These are phyloP conservation scores for Chaetomium olivaceum DNA, from an alignment of 2,329 filamentous ascomycete genomes.

Conservation along the genomic window DNA sequence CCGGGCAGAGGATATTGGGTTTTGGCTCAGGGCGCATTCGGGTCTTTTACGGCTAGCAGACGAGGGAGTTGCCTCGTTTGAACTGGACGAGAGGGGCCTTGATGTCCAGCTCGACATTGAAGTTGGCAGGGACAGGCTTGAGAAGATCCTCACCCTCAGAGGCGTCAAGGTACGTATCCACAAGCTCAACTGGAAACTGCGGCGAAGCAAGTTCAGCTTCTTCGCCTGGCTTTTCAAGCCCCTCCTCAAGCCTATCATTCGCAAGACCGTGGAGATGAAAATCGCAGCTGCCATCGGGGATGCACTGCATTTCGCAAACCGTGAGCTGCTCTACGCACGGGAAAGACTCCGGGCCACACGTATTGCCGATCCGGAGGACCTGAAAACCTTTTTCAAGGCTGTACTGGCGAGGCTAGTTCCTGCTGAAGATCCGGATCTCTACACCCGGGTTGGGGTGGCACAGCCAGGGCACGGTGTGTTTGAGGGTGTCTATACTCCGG, in stretches of 20 bases:
- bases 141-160: slow-evolving; percentile 77
- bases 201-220: slow-evolving; percentile 73
- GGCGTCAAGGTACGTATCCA: slow-evolving; percentile 80
- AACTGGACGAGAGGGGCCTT: slow-evolving; percentile 81
- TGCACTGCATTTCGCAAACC: slow-evolving; percentile 71
- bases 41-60: slow-evolving; percentile 75
- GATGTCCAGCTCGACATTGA: slow-evolving; percentile 85
- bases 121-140: slow-evolving; percentile 73
- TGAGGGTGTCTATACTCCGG: slow-evolving; percentile 81
- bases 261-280: slow-evolving; percentile 76
- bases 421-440: slow-evolving; percentile 72
- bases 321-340: slow-evolving; percentile 82
- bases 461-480: slow-evolving; percentile 63
- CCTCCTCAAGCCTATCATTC: slow-evolving; percentile 75
- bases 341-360: slow-evolving; percentile 84
- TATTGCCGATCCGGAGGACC: slow-evolving; percentile 76
- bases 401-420: slow-evolving; percentile 75
- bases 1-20: slow-evolving; percentile 83
- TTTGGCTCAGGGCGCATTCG: slow-evolving; percentile 79
- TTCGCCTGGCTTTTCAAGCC: slow-evolving; percentile 84
- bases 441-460: slow-evolving; percentile 70
- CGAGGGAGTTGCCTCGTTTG: slow-evolving; percentile 81
- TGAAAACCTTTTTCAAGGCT: slow-evolving; percentile 80
- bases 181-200: slow-evolving; percentile 77
- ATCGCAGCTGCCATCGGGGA: slow-evolving; percentile 71